Base-by-base conservation (phyloP, 2,329 filamentous ascomycete species). In the Huntiella omanensis region DNA sequence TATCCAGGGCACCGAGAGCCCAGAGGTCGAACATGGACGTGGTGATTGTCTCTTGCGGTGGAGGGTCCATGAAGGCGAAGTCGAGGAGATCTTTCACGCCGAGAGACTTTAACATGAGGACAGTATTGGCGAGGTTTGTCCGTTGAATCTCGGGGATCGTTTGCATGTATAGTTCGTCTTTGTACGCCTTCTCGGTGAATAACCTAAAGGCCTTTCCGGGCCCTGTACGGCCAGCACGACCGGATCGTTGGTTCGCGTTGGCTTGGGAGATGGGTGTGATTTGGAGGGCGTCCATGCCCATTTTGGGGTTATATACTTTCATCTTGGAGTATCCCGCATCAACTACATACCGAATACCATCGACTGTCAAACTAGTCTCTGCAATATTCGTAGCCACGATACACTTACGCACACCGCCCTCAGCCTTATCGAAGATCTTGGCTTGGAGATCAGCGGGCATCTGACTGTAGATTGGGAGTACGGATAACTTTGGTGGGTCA, bases 21-120 rank as follows among this genome's bases (percentile, higher is more conserved):
- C 91, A 98, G 1, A 98, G 74, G 55, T 98, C 91, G 62, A 96
- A 98, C 33, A 98, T 77, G 3, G 87, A 95, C 0, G 91, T 98
- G 0, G 85, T 88, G 53, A 98, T 96, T 1, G 87, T 95, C 56
- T 98, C 92, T 62, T 98, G 91, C 0, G 91, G 91, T 5, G 91
- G 91, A 1, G 91, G 91, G 54, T 98, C 91, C 88, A 98, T 96
- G 55, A 98, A 98, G 59, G 96, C 86, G 57, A 98, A 98, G 60
- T 98, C 88, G 1, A 98, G 65, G 7, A 98, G 68, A 54, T 98
- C 87, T 57, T 84, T 88, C 13, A 98, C 88, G 0, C 91, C 91
- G 0, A 98, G 72, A 0, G 85, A 94, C 58, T 98, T 98, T 40
- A 98, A 71, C 42, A 98, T 74, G 11, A 98, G 69, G 3, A 98